Conservation (phyloP, 805 yeast species). For the Priceomyces fermenticarens region DNA sequence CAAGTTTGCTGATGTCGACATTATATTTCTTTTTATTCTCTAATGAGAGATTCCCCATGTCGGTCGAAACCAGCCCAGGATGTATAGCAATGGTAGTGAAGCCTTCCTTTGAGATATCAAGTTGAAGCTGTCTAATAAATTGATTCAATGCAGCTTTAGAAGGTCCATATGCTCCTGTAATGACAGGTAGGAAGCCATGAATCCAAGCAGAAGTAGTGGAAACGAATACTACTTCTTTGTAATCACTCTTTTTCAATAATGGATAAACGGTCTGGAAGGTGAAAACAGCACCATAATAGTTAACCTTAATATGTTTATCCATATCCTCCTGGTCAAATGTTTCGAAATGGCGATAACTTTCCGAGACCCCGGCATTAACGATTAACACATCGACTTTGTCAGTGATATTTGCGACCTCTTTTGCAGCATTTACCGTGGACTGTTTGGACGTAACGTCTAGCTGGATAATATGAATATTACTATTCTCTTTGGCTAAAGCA, state of each 20-base stretch:
- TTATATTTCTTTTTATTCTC: not conserved
- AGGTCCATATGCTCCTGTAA: slow-evolving; percentile 28
- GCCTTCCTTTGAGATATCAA: slow-evolving; percentile 19
- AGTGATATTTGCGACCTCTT: not conserved
- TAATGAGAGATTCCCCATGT: slow-evolving; percentile 21
- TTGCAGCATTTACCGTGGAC: slow-evolving; percentile 8
- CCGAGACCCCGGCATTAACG: not conserved
- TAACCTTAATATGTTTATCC: too few relatives aligned
- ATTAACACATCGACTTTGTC: slow-evolving; percentile 24
- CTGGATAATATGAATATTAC: slow-evolving; percentile 18
- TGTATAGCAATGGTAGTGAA: slow-evolving; percentile 22
- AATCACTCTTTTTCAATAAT: slow-evolving; percentile 16
- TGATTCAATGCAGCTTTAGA: slow-evolving; percentile 38
- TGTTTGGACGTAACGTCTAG: slow-evolving; percentile 16
- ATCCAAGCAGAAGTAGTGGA: slow-evolving; percentile 23
- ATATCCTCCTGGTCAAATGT: too few relatives aligned
- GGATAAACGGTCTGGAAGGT: slow-evolving; percentile 23
- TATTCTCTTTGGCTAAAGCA: slow-evolving; percentile 3
- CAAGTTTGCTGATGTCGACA: not conserved
- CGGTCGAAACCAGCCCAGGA: slow-evolving; percentile 36
- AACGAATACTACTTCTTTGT: slow-evolving; percentile 22
- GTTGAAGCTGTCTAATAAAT: slow-evolving; percentile 18
- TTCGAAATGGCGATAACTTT: too few relatives aligned
- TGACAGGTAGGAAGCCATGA: slow-evolving; percentile 10
- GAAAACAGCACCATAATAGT: too few relatives aligned